Evolutionary conservation across 2,329 filamentous ascomycete genomes (phyloP), one percentile per base, ranked within the genome.

Genomic region (Aspergillus sp.): DNA sequence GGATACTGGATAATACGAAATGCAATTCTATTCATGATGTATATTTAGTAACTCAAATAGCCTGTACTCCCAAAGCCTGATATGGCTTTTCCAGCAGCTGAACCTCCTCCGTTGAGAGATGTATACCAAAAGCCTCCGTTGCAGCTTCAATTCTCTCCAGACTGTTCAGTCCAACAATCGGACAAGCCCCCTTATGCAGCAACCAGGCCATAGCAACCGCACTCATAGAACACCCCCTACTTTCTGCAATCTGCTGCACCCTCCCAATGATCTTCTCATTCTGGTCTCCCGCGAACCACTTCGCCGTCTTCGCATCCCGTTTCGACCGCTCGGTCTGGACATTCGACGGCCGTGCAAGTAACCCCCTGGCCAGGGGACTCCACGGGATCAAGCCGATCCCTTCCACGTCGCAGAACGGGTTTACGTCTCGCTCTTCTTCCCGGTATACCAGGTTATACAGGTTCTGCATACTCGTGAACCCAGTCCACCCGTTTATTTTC

Each of bases 381-480:
- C 64, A 67, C 13, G 64, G 62, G 9, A 68, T 58, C 4, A 68
- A 30, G 6, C 58, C 62, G 12, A 68, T 58, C 2, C 63, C 66
- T 2, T 55, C 57, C 3, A 61, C 62, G 1, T 59, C 58, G 36
- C 66, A 68, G 22, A 63, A 68, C 2, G 57, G 59, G 26, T 63
- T 63, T 44, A 66, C 58, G 13, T 68, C 65, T 2, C 64, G 64
- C 53, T 68, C 65, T 43, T 67, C 66, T 43, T 68, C 66, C 7
- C 66, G 61, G 17, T 65, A 62, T 0, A 62, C 17, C 13, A 68
- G 48, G 38, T 61, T 65, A 18, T 66, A 63, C 3, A 61, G 53
- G 15, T 65, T 64, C 48, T 85, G 83, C 83, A 86, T 86, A 6
- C 74, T 78, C 47, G 84, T 74, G 63, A 86, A 86, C 64, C 83